A percentile compares a stretch with the other conserved stretches of the same genome.
These are phyloP conservation scores for Eutrema yunnanense DNA, from an alignment of 345 rosid genomes.

Conservation along the genomic window DNA sequence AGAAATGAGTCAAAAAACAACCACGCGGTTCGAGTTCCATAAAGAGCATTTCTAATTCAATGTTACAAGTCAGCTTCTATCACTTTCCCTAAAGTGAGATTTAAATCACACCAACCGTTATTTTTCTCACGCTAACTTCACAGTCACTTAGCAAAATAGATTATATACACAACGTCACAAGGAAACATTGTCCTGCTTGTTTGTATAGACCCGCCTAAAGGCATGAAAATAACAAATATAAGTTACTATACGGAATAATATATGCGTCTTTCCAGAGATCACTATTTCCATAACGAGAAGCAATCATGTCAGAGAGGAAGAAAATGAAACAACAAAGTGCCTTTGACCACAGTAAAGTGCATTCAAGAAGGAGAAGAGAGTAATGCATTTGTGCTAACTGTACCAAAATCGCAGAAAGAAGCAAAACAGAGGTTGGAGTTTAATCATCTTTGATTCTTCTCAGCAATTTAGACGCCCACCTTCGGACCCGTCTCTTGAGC, in stretches of 20 bases:
- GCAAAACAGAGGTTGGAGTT: constrained; percentile 3
- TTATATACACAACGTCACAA: constrained; percentile 8
- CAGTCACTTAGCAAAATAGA: constrained; percentile 25
- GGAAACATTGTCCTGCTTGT: constrained; percentile 16
- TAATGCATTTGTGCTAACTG: not conserved
- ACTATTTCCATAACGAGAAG: constrained; percentile 10
- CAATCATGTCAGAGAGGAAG: not conserved
- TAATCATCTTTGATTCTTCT: constrained; percentile 61
- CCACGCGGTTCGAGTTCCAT: constrained; percentile 85
- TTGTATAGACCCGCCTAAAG: constrained; percentile 31
- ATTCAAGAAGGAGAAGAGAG: not conserved
- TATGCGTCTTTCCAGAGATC: not conserved
- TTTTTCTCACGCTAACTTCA: constrained; percentile 28
- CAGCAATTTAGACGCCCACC: constrained; percentile 72
- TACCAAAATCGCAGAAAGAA: not conserved
- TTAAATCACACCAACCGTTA: constrained; percentile 9
- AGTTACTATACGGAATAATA: constrained; percentile 4
- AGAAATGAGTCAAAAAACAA: constrained; percentile 66
- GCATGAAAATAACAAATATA: constrained; percentile 22
- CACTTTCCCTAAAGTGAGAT: constrained; percentile 19
- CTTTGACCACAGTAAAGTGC: not conserved
- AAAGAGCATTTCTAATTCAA: constrained; percentile 71
- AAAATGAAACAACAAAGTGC: not conserved
- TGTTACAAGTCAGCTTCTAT: constrained; percentile 10
- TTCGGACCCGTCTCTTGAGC: constrained; percentile 56